Conservation (phyloP, 2,329 filamentous ascomycete species). For the Cladosporium sp. region DNA sequence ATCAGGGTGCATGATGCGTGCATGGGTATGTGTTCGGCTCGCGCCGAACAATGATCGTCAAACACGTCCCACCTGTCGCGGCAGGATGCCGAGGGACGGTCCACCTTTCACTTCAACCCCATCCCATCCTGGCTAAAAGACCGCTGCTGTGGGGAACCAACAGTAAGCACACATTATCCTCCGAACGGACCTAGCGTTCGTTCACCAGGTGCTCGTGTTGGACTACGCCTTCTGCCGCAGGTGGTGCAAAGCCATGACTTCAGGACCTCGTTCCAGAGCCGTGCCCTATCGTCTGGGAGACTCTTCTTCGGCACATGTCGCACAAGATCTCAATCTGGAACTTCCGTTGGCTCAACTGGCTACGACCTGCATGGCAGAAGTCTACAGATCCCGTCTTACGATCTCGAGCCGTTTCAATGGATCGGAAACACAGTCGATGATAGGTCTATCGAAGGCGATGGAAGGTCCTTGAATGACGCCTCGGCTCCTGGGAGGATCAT, state of each 20-base stretch:
- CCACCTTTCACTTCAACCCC: neutral
- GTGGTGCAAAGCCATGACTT: neutral
- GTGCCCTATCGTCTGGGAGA: neutral
- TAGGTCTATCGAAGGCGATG: neutral
- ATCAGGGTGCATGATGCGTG: neutral
- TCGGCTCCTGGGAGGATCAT: neutral
- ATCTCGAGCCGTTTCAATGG: neutral
- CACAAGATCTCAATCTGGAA: neutral
- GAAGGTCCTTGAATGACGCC: neutral
- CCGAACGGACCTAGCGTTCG: neutral
- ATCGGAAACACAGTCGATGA: neutral
- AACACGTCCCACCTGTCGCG: neutral
- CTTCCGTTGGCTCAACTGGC: neutral
- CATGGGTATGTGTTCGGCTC: neutral
- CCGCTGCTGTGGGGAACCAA: neutral
- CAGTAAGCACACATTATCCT: neutral
- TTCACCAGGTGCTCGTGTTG: neutral
- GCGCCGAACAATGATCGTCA: conserved; percentile 5
- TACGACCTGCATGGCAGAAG: neutral
- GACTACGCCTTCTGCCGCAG: neutral
- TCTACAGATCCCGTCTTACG: neutral
- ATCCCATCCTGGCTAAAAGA: conserved; percentile 8
- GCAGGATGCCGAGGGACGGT: conserved; percentile 8
- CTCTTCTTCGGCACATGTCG: neutral
- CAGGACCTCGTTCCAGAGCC: neutral